A percentile compares a stretch with the other conserved stretches of the same genome.
These are phyloP conservation scores for Rhynchosporium graminicola DNA, from an alignment of 2,329 filamentous ascomycete genomes.

Conservation along the genomic window DNA sequence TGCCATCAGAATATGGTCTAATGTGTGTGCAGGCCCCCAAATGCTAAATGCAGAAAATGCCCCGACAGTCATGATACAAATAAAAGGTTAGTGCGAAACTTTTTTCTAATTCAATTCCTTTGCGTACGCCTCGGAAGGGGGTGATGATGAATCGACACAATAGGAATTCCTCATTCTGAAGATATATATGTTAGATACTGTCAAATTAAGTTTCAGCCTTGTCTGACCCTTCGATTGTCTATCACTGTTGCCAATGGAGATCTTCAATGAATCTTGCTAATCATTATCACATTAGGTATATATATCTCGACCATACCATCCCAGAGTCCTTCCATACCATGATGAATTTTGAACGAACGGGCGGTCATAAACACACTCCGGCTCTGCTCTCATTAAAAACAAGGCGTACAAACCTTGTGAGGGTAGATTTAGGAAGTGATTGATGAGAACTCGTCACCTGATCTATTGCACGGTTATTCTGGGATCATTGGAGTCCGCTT, in stretches of 20 bases:
- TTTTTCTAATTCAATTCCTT: slow-evolving; percentile 17
- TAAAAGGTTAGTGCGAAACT: slow-evolving; percentile 37
- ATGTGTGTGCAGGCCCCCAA: background rate
- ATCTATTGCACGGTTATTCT: slow-evolving; percentile 37
- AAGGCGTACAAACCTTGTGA: slow-evolving; percentile 46
- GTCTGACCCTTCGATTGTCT: slow-evolving; percentile 42
- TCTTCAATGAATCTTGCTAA: slow-evolving; percentile 30
- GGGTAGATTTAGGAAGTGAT: slow-evolving; percentile 42
- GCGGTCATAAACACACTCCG: slow-evolving; percentile 46
- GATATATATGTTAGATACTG: slow-evolving; percentile 43
- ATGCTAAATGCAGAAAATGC: background rate
- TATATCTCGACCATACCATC: slow-evolving; percentile 18
- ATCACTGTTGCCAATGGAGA: slow-evolving; percentile 1
- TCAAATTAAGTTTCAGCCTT: slow-evolving; percentile 48
- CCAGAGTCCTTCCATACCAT: slow-evolving; percentile 36
- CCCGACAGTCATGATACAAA: background rate
- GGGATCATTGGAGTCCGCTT: slow-evolving; percentile 21
- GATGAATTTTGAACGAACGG: slow-evolving; percentile 50
- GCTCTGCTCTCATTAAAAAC: slow-evolving; percentile 42
- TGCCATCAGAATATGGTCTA: slow-evolving; percentile 5
- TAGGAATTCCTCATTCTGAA: slow-evolving; percentile 44
- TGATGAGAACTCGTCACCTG: slow-evolving; percentile 50
- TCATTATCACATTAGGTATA: slow-evolving; percentile 38
- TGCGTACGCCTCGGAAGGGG: slow-evolving; percentile 28
- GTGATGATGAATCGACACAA: slow-evolving; percentile 42